Base-by-base conservation (phyloP, 2,329 filamentous ascomycete species). In the Annulohypoxylon truncatum region DNA sequence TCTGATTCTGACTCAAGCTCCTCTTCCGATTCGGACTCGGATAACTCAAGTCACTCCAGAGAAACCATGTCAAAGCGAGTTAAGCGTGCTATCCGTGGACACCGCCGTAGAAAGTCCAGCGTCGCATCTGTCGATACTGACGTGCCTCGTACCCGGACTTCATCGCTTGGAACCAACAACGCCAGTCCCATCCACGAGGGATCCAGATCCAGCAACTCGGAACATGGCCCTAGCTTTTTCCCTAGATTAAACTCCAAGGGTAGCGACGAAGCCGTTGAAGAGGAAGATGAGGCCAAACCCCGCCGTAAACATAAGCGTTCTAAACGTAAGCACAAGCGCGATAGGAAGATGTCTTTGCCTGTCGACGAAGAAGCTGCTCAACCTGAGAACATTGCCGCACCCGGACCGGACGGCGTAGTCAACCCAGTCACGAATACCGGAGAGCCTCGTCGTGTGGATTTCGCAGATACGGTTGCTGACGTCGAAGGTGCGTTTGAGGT, bases 61-160 rank as follows among this genome's bases (percentile, higher is more conserved):
- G 82, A 84, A 50, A 93, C 90, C 1, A 92, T 93, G 12, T 89
- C 90, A 2, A 92, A 91, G 75, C 89, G 89, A 60, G 88, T 96
- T 77, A 93, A 89, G 78, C 86, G 91, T 71, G 92, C 91, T 22
- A 90, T 97, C 72, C 90, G 89, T 64, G 84, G 86, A 48, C 85
- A 90, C 56, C 88, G 88, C 73, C 89, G 88, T 69, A 89, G 92
- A 78, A 96, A 95, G 83, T 94, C 91, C 0, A 95, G 90, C 71
- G 83, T 86, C 31, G 88, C 88, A 73, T 94, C 90, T 22, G 87
- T 87, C 65, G 90, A 92, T 12, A 87, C 84, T 1, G 72, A 74
- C 13, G 44, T 31, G 26, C 33, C 47, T 35, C 56, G 47, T 6
- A 72, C 67, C 15, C 68, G 70, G 5, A 80, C 80, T 4, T 78